These are phyloP conservation scores for Ogataea hybrid DNA, from an alignment of 1,139 yeast genomes.

Conservation along the genomic window DNA sequence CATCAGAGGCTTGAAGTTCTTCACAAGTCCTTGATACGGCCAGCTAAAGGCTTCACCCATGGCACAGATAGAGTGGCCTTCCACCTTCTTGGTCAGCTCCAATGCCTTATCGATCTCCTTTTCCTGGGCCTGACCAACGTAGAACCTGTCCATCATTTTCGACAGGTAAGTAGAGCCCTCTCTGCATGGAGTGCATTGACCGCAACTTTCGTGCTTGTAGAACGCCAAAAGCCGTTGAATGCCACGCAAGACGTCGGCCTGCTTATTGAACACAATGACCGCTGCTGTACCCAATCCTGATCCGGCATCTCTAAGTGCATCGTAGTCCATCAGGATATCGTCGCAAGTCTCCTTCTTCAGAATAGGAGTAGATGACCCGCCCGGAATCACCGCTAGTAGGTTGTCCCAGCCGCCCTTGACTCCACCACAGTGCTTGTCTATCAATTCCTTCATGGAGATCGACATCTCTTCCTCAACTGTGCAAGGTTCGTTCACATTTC, in stretches of 20 bases:
- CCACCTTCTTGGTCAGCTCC: conserved; percentile 80
- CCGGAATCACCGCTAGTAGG: conserved; percentile 80
- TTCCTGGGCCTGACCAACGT: conserved; percentile 71
- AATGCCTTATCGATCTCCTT: conserved; percentile 79
- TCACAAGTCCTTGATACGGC: conserved; percentile 87
- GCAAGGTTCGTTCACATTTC: conserved; percentile 89
- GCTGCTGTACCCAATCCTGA: conserved; percentile 92
- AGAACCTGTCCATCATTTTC: conserved; percentile 81
- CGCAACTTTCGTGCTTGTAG: conserved; percentile 90
- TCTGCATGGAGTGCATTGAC: conserved; percentile 93
- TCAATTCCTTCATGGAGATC: conserved; percentile 72
- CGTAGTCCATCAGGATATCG: conserved; percentile 78
- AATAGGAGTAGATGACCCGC: conserved; percentile 84
- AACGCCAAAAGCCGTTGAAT: conserved; percentile 80
- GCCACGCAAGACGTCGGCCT: conserved; percentile 79
- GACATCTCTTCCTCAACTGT: conserved; percentile 94
- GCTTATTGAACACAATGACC: conserved; percentile 84
- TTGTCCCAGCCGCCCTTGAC: conserved; percentile 91
- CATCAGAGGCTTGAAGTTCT: conserved; percentile 79
- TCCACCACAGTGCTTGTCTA: conserved; percentile 89
- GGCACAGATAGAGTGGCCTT: conserved; percentile 90
- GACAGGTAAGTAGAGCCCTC: conserved; percentile 88
- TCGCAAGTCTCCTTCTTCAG: conserved; percentile 67
- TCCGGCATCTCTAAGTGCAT: conserved; percentile 78
- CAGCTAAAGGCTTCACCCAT: conserved; percentile 92